Evolutionary conservation across 768 basidiomycete genomes (phyloP), one percentile per base, ranked within the genome.

Genomic region (Agaricus sinodeliciosus): DNA sequence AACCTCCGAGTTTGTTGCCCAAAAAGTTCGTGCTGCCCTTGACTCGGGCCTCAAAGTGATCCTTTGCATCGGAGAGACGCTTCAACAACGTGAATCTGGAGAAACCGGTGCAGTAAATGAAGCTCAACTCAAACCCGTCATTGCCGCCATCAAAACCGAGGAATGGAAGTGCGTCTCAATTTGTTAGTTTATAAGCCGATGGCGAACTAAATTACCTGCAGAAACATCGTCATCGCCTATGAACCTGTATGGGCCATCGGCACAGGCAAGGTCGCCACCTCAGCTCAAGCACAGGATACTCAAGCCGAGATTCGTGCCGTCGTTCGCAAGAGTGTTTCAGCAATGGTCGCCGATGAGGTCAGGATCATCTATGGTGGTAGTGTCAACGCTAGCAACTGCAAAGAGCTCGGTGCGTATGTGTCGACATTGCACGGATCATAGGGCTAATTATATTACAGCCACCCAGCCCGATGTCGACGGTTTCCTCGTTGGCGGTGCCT

Each of bases 211-310:
- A 48, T 22, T 51, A 25, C 27, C 35, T 18, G 40, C 31, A 94
- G 93, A 63, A 82, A 89, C 57, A 76, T 98, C 63, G 95, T 99
- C 54, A 78, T 99, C 62, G 96, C 96, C 16, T 99, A 94, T 68
- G 92, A 95, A 68, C 91, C 94, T 40, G 91, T 98, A 15, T 98
- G 96, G 95, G 95, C 96, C 31, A 98, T 98, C 67, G 96, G 96
- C 42, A 97, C 95, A 11, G 95, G 95, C 58, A 95, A 89, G 68
- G 94, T 96, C 48, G 95, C 95, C 42, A 90, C 90, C 28, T 75
- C 89, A 0, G 76, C 74, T n/a, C 89, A 97, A 73, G 96, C 96
- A 1, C 95, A 98, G 70, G 88, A 94, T 39, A 83, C 90, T 2
- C 96, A 99, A 64, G 79, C 77, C 36, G 81, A 86, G 55, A 85